Percentiles rank a stretch among this genome's conserved stretches.
Evolutionary conservation across 371 early-diverging fungal genomes (phyloP).

Genomic region (Mortierella sp.): DNA sequence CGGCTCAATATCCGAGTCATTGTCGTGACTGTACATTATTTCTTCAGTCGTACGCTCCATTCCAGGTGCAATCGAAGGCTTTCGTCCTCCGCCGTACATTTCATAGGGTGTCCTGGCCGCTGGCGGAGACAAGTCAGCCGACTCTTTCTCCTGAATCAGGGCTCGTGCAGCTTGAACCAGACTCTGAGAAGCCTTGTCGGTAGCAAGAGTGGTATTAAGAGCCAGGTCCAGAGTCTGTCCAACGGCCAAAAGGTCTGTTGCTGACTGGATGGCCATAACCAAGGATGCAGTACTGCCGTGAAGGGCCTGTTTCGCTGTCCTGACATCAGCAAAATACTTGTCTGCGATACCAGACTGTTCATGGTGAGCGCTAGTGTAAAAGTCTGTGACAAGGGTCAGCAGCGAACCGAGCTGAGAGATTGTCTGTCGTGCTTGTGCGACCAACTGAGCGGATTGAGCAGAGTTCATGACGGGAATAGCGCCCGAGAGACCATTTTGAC

Average conservation of each 20-base stretch:
- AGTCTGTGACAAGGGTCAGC: constrained; percentile 56
- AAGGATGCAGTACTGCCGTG: constrained; percentile 53
- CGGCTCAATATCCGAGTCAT: constrained; percentile 55
- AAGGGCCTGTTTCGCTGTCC: constrained; percentile 45
- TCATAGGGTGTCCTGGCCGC: constrained; percentile 12
- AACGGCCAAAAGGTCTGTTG: constrained; percentile 45
- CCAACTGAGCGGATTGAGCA: constrained; percentile 56
- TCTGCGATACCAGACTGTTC: constrained; percentile 40
- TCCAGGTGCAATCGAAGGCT: constrained; percentile 31
- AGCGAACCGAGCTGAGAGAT: constrained; percentile 58
- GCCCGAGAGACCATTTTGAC: constrained; percentile 13
- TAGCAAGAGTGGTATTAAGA: constrained; percentile 45
- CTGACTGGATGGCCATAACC: constrained; percentile 52
- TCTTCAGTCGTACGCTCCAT: constrained; percentile 38
- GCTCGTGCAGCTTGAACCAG: constrained; percentile 53
- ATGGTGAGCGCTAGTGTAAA: constrained; percentile 33
- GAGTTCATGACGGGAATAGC: constrained; percentile 49
- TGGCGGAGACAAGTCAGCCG: constrained; percentile 17
- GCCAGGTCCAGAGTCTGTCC: constrained; percentile 45
- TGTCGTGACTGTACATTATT: constrained; percentile 48
- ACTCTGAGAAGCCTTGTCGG: constrained; percentile 57
- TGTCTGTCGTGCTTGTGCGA: constrained; percentile 56
- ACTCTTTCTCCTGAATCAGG: constrained; percentile 58
- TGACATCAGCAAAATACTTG: constrained; percentile 50
- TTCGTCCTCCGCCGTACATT: constrained; percentile 20